phyloP scores from a whole-genome alignment of 495 filamentous ascomycete species.

The Penicillium bialowiezense region DNA sequence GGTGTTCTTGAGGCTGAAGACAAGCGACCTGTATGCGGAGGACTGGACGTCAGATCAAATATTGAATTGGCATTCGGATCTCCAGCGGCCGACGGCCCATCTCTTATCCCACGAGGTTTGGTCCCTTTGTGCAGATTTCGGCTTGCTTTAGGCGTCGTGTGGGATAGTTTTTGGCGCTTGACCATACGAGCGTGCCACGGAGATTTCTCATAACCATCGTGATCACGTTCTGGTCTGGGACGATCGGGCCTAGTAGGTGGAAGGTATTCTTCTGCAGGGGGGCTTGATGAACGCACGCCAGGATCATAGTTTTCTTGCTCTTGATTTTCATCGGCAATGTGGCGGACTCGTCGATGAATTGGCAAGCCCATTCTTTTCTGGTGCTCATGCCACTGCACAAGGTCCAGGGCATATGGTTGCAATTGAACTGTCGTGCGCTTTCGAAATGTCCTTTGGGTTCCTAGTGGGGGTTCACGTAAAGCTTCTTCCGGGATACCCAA shows the following conservation, averaged over 20 bases:
- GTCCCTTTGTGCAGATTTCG: constrained; percentile 5
- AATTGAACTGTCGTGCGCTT: constrained; percentile 73
- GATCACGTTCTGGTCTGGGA: neutral
- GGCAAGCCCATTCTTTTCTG: constrained; percentile 45
- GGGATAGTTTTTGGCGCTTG: constrained; percentile 37
- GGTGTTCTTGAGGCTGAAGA: constrained; percentile 21
- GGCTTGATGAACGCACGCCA: constrained; percentile 31
- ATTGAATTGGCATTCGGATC: constrained; percentile 10
- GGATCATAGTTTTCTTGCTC: constrained; percentile 33
- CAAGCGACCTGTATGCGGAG: constrained; percentile 36
- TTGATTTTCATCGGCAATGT: constrained; percentile 55
- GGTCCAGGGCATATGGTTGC: constrained; percentile 68
- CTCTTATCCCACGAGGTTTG: constrained; percentile 27
- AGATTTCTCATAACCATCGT: neutral
- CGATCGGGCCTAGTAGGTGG: constrained; percentile 9
- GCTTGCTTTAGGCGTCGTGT: constrained; percentile 10
- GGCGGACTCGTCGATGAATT: constrained; percentile 11
- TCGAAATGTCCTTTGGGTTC: constrained; percentile 49
- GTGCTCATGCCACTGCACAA: constrained; percentile 42
- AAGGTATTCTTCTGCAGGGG: constrained; percentile 25
- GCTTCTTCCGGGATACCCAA: constrained; percentile 33
- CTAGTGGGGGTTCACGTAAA: constrained; percentile 29
- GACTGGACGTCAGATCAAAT: constrained; percentile 39
- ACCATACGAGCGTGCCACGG: constrained; percentile 1
- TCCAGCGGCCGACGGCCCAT: constrained; percentile 13